Conservation (phyloP, 2,329 filamentous ascomycete genomes). For the Ophiostoma sp. region DNA sequence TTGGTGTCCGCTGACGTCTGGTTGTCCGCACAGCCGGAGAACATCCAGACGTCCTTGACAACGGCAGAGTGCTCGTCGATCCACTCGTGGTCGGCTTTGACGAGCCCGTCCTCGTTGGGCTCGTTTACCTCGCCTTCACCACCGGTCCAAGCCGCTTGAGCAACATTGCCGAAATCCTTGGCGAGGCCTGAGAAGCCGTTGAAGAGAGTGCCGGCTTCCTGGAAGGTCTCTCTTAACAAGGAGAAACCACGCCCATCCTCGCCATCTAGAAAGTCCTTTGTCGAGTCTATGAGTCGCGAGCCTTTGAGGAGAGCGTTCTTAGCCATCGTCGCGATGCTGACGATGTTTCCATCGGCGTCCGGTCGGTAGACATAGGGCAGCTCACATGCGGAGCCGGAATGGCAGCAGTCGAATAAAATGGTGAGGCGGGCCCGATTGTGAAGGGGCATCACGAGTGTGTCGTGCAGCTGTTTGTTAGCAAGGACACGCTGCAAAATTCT, state of each 20-base stretch:
- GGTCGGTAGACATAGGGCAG: conserved; percentile 53
- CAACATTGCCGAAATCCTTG: conserved; percentile 43
- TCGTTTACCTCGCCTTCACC: conserved; percentile 3
- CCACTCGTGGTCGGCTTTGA: conserved; percentile 40
- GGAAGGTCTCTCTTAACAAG: conserved; percentile 37
- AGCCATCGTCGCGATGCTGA: conserved; percentile 37
- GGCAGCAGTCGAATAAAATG: conserved; percentile 57
- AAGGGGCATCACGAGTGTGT: conserved; percentile 46
- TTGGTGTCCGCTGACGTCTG: conserved; percentile 38
- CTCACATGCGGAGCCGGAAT: conserved; percentile 54
- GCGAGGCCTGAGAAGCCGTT: conserved; percentile 52
- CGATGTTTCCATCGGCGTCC: conserved; percentile 52
- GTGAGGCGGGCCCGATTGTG: conserved; percentile 47
- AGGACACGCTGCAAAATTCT: not conserved
- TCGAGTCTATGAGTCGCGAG: conserved; percentile 38
- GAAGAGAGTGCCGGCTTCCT: conserved; percentile 47
- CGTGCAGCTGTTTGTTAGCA: conserved; percentile 37
- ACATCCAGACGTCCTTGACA: conserved; percentile 40
- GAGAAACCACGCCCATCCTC: conserved; percentile 31
- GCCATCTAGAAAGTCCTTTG: not conserved
- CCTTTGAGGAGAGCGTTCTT: conserved; percentile 48
- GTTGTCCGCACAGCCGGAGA: conserved; percentile 37
- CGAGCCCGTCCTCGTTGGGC: conserved; percentile 40
- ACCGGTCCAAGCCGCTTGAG: conserved; percentile 30
- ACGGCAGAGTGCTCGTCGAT: conserved; percentile 31